Base-by-base conservation (phyloP, 805 yeast genomes). In the Myxozyma geophila region DNA sequence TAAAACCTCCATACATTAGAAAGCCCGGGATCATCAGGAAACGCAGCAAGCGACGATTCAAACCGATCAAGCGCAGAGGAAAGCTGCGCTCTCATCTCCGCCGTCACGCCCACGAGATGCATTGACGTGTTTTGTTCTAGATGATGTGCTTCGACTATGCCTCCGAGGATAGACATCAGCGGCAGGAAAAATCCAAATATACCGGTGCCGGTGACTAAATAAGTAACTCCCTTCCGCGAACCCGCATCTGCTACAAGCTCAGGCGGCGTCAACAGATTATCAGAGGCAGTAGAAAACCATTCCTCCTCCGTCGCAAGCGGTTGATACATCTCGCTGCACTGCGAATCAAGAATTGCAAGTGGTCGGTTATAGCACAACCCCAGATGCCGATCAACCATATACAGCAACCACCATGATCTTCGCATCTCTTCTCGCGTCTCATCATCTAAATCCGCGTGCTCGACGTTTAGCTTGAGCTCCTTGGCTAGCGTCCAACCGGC, bases 321-420 rank as follows among this genome's bases (percentile, higher is more conserved):
- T 7, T 74, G 69, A 53, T 67, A 74, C 8, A 78, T 60, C 2
- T 70, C 71, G 57, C 64, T 59, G 37, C 75, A 73, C 54, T 75
- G 78, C 6, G 71, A 54, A 58, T 79, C 81, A 2, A 71, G 67
- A 21, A 78, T 69, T 1, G 73, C 63, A n/a, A 73, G 59, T 2
- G 74, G 73, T 3, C 74, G 65, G 58, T 77, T 78, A 67, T 77
- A 77, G 55, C 79, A 75, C 43, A 79, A 68, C 0, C 77, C 77
- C 7, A 78, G 70, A 62, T 78, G 74, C 40, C 80, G 70, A 66
- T 79, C 82, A 19, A 79, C 67, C 41, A 76, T 69, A 60, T 75
- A 79, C 7, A 79, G 66, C 7, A 75, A 72, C 81, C 81, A 78
- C 81, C 81, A 79, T 0, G 75, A 71, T 33, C 82, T 72, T n/a